Evolutionary conservation across 768 basidiomycete genomes (phyloP).

Genomic region (Rhodotorula kratochvilovae): DNA sequence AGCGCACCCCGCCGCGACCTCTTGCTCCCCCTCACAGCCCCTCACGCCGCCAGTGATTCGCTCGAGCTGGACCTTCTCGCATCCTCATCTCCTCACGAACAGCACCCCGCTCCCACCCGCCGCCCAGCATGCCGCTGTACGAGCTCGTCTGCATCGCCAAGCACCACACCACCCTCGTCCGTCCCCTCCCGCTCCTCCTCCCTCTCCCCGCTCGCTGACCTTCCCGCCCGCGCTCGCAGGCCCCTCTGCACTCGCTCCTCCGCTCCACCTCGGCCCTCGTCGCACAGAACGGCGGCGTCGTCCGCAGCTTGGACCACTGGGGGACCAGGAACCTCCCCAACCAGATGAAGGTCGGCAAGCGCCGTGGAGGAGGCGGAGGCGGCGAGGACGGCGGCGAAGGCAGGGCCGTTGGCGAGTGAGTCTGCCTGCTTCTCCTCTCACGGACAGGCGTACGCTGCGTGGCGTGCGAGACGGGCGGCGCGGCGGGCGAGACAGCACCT

Average conservation of each 20-base stretch:
- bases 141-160: conserved; percentile 77
- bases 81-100: too few species aligned
- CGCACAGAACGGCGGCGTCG: conserved; percentile 71
- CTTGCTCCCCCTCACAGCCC: too few species aligned
- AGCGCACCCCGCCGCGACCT: too few species aligned
- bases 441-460: too few species aligned
- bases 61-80: too few species aligned
- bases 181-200: neutral
- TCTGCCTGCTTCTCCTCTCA: conserved; percentile 40
- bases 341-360: conserved; percentile 54
- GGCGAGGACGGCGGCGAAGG: conserved; percentile 16
- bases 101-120: too few species aligned
- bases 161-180: conserved; percentile 48
- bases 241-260: conserved; percentile 70
- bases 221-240: conserved; percentile 50
- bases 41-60: too few species aligned
- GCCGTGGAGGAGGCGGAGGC: conserved; percentile 19
- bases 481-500: too few species aligned
- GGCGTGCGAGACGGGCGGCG: too few species aligned
- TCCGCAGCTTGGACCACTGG: conserved; percentile 70
- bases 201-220: neutral
- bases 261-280: conserved; percentile 66
- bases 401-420: conserved; percentile 68
- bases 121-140: conserved; percentile 73
- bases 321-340: conserved; percentile 70